Evolutionary conservation across 2,329 filamentous ascomycete species (phyloP).

Genomic region (Diaporthe nobilis): DNA sequence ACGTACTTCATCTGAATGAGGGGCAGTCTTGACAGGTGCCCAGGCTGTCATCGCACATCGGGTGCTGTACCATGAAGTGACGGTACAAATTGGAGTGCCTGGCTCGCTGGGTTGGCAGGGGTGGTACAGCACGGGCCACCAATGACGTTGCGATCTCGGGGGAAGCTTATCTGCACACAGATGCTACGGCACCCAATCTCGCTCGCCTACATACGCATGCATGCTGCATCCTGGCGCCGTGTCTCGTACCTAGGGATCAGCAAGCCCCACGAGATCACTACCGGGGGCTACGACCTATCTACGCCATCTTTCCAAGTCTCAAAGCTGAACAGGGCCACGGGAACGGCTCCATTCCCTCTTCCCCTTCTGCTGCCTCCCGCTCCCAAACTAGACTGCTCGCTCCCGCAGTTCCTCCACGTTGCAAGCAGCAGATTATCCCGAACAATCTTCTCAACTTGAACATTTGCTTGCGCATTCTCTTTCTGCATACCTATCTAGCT

Average conservation of each 20-base stretch:
- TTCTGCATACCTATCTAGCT: background rate
- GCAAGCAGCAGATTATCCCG: background rate
- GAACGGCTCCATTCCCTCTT: background rate
- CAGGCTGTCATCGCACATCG: background rate
- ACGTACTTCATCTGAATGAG: constrained; percentile 1
- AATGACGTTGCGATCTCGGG: constrained; percentile 31
- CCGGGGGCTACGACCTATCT: constrained; percentile 3
- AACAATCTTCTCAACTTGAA: background rate
- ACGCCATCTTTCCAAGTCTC: constrained; percentile 7
- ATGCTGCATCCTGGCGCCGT: background rate
- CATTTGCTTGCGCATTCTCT: background rate
- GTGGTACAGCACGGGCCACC: constrained; percentile 1
- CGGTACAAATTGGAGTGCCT: background rate
- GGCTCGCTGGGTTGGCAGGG: background rate
- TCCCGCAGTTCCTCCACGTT: background rate
- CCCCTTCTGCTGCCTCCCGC: constrained; percentile 3
- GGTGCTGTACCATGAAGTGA: background rate
- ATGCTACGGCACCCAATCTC: background rate
- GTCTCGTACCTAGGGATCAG: constrained; percentile 9
- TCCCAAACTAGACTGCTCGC: background rate
- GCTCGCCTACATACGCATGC: background rate
- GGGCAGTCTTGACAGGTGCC: background rate
- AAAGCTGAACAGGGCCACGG: constrained; percentile 18
- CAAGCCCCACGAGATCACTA: constrained; percentile 23
- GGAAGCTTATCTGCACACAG: constrained; percentile 18